Conservation (phyloP, 2,329 filamentous ascomycete genomes). For the Dothistroma septosporum region DNA sequence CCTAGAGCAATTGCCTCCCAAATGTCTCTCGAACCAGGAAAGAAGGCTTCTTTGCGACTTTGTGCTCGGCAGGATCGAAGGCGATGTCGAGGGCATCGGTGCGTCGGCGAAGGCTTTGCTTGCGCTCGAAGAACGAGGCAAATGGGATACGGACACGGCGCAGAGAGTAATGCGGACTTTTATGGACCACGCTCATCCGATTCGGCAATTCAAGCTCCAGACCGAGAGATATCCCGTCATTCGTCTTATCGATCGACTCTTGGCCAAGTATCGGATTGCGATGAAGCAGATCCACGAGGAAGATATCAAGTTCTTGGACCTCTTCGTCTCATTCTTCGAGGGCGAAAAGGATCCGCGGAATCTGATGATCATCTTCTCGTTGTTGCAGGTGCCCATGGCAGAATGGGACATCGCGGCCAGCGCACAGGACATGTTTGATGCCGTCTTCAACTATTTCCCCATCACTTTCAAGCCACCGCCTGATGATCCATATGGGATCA, state of each 20-base stretch:
- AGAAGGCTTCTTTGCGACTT: constrained; percentile 59
- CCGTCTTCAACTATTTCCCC: constrained; percentile 68
- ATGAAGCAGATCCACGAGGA: constrained; percentile 53
- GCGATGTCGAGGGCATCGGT: constrained; percentile 50
- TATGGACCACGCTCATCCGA: constrained; percentile 52
- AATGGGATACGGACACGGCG: constrained; percentile 57
- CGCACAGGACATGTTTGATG: constrained; percentile 61
- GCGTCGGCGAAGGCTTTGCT: constrained; percentile 57
- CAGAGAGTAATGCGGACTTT: constrained; percentile 51
- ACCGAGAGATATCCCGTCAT: constrained; percentile 58
- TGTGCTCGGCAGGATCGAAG: constrained; percentile 60
- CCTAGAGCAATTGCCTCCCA: constrained; percentile 48
- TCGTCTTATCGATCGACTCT: constrained; percentile 57
- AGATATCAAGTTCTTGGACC: constrained; percentile 54
- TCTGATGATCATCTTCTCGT: constrained; percentile 66
- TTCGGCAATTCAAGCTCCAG: constrained; percentile 60
- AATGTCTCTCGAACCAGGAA: constrained; percentile 58
- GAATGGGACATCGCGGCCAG: constrained; percentile 62
- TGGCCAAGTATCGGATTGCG: constrained; percentile 58
- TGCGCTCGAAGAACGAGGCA: constrained; percentile 56
- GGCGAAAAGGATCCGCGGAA: constrained; percentile 68
- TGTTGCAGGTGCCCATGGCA: constrained; percentile 62
- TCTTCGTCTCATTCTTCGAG: constrained; percentile 61
- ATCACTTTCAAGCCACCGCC: constrained; percentile 67
- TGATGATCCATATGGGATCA: constrained; percentile 66